Conservation (phyloP, 1,139 yeast species). For the Geotrichum citri-aurantii region DNA sequence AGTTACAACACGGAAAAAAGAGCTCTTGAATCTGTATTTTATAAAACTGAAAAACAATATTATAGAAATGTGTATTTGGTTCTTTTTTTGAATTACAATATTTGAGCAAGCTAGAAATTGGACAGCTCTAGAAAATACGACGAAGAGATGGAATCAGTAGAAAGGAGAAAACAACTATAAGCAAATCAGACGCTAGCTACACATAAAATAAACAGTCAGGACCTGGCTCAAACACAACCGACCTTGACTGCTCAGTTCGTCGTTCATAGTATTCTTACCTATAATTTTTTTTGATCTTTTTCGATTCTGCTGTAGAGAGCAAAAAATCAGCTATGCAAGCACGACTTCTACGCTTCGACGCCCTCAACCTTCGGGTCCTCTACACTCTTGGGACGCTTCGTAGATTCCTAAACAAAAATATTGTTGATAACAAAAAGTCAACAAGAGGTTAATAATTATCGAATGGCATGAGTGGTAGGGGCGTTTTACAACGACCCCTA, state of each 20-base stretch:
- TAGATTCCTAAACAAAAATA: not conserved
- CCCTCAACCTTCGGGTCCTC: slow-evolving; percentile 10
- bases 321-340: not conserved
- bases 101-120: not conserved
- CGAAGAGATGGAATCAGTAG: not conserved
- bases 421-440: not conserved
- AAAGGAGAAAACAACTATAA: not conserved
- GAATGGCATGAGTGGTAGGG: not conserved
- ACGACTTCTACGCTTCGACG: slow-evolving; percentile 1
- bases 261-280: not conserved
- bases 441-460: not conserved
- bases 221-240: not conserved
- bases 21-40: too few relatives aligned
- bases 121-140: not conserved
- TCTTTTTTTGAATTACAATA: too few relatives aligned
- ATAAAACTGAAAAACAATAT: too few relatives aligned
- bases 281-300: not conserved
- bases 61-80: too few relatives aligned
- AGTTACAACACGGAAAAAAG: too few relatives aligned
- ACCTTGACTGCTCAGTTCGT: not conserved
- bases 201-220: not conserved
- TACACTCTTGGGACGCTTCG: slow-evolving; percentile 12
- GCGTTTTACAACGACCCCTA: not conserved
- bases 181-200: not conserved
- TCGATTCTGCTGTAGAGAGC: not conserved